These are phyloP conservation scores for Centaurea solstitialis DNA, from an alignment of 129 eudicot species.

Conservation along the genomic window DNA sequence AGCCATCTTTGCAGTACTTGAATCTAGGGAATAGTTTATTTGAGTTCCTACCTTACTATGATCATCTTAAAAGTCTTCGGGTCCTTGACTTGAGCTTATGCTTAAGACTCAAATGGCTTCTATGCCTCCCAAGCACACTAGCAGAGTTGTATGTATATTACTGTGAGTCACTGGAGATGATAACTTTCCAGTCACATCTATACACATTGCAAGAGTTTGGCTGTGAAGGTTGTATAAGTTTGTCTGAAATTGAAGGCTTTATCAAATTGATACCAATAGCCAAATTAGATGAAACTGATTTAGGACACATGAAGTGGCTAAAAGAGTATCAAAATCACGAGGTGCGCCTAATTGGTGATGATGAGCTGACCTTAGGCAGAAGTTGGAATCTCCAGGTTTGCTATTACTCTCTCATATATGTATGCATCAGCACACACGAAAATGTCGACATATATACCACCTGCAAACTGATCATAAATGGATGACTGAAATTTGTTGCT, in stretches of 20 bases:
- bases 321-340: constrained; percentile 7
- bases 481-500: not conserved
- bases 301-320: constrained; percentile 19
- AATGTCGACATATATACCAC: not conserved
- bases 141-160: not conserved
- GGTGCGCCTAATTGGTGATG: not conserved
- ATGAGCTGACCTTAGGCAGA: constrained; percentile 11
- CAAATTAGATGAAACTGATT: constrained; percentile 9
- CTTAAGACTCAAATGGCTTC: not conserved
- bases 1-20: constrained; percentile 6
- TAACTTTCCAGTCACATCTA: constrained; percentile 11
- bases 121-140: constrained; percentile 10
- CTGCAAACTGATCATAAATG: not conserved
- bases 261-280: not conserved
- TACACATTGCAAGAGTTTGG: constrained; percentile 5
- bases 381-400: constrained; percentile 11
- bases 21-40: not conserved
- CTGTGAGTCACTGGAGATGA: constrained; percentile 19
- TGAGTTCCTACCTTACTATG: not conserved
- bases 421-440: not conserved
- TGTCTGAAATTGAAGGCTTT: constrained; percentile 21
- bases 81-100: constrained; percentile 21
- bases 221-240: constrained; percentile 15
- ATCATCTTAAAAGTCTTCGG: constrained; percentile 16
- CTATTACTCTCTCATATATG: not conserved